Conservation (phyloP, 768 basidiomycete genomes). For the Termitomyces sp. region DNA sequence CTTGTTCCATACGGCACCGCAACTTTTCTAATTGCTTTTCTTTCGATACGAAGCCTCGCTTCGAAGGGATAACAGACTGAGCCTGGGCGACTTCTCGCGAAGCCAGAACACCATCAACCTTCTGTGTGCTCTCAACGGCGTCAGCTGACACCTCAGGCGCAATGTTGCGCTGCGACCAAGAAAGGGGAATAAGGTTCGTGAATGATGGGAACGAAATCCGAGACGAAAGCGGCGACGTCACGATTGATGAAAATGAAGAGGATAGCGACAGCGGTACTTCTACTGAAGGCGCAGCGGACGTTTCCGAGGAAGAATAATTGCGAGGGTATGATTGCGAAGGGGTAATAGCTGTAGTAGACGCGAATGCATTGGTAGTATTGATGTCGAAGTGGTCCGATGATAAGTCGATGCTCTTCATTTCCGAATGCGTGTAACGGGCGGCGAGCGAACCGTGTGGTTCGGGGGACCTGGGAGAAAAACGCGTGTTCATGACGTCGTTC, state of each 20-base stretch:
- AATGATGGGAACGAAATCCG: slow-evolving; percentile 58
- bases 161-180: slow-evolving; percentile 44
- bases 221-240: slow-evolving; percentile 49
- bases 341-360: slow-evolving; percentile 11
- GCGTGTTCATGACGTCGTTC: slow-evolving; percentile 31
- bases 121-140: not conserved
- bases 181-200: slow-evolving; percentile 55
- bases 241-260: slow-evolving; percentile 43
- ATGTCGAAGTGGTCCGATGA: slow-evolving; percentile 25
- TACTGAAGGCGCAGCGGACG: slow-evolving; percentile 4
- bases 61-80: slow-evolving; percentile 4
- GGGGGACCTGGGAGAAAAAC: slow-evolving; percentile 37
- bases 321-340: slow-evolving; percentile 16
- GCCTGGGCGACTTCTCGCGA: not conserved
- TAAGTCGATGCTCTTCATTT: slow-evolving; percentile 37
- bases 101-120: not conserved
- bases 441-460: slow-evolving; percentile 22
- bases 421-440: slow-evolving; percentile 24
- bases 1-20: slow-evolving; percentile 46
- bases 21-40: slow-evolving; percentile 66
- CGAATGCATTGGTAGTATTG: slow-evolving; percentile 13
- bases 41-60: slow-evolving; percentile 51
- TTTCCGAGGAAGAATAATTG: slow-evolving; percentile 4
- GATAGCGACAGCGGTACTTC: slow-evolving; percentile 23
- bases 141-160: slow-evolving; percentile 14